Evolutionary conservation across 2,329 filamentous ascomycete species (phyloP).

Genomic region (Colletotrichum limetticola): DNA sequence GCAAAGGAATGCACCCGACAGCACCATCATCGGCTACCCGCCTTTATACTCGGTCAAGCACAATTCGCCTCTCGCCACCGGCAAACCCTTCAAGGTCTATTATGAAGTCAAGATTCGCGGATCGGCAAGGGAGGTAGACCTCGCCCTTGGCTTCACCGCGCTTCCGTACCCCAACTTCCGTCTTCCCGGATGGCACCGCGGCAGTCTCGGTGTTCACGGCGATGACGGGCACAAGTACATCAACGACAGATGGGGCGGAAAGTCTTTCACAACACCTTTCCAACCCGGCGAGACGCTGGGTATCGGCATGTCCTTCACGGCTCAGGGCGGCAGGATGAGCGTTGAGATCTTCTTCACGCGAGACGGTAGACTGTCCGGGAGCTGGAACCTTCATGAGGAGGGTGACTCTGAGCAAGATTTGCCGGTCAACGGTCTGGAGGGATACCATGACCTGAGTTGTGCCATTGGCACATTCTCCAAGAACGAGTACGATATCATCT

Average conservation of each 20-base stretch:
- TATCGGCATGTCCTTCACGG: constrained; percentile 73
- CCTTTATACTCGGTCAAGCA: constrained; percentile 73
- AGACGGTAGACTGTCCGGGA: constrained; percentile 67
- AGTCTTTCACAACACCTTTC: constrained; percentile 74
- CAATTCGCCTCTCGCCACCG: constrained; percentile 64
- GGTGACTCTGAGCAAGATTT: constrained; percentile 71
- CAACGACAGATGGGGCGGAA: constrained; percentile 80
- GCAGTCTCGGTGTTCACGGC: constrained; percentile 78
- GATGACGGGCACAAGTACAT: constrained; percentile 83
- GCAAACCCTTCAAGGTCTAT: constrained; percentile 67
- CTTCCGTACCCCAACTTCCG: constrained; percentile 82
- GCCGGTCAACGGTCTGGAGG: constrained; percentile 75
- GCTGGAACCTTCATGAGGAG: constrained; percentile 82
- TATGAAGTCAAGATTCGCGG: constrained; percentile 73
- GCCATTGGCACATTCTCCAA: constrained; percentile 77
- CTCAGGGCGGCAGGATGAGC: constrained; percentile 51
- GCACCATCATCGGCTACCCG: constrained; percentile 73
- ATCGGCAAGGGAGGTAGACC: constrained; percentile 56
- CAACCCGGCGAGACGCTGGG: constrained; percentile 74
- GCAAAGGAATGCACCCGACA: constrained; percentile 62
- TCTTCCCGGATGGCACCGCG: constrained; percentile 84
- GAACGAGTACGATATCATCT: constrained; percentile 75
- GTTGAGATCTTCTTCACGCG: constrained; percentile 77
- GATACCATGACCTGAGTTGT: constrained; percentile 76
- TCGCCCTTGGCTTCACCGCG: constrained; percentile 77